phyloP scores from a whole-genome alignment of 345 rosid genomes.

The Populus nigra region DNA sequence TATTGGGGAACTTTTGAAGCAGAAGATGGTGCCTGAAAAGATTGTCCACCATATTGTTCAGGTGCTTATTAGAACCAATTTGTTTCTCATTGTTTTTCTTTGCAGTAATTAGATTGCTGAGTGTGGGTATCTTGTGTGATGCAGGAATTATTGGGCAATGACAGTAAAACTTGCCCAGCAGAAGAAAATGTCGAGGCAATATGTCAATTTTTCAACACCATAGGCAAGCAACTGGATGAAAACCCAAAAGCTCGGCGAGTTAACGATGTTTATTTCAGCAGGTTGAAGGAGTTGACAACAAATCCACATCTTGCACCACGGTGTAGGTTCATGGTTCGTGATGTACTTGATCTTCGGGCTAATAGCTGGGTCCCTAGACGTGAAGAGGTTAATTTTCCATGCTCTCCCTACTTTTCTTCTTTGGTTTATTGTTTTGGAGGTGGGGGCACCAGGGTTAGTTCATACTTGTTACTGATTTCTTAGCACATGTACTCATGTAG shows the following conservation, averaged over 20 bases:
- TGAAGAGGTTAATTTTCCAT: conserved; percentile 58
- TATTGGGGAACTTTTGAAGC: conserved; percentile 87
- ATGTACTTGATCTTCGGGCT: conserved; percentile 70
- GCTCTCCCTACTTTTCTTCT: not conserved
- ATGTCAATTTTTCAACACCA: conserved; percentile 75
- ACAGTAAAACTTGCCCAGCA: conserved; percentile 52
- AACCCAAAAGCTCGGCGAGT: conserved; percentile 52
- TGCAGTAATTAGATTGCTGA: not conserved
- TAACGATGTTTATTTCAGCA: conserved; percentile 55
- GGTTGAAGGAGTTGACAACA: conserved; percentile 57
- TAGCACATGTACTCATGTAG: not conserved
- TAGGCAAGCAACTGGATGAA: conserved; percentile 85
- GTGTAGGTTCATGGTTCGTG: conserved; percentile 68
- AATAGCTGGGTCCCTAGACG: conserved; percentile 85
- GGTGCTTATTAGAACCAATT: conserved; percentile 28
- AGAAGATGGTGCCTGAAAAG: conserved; percentile 83
- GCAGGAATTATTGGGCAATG: conserved; percentile 77
- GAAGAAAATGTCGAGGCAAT: conserved; percentile 89
- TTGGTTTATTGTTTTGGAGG: not conserved
- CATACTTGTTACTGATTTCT: not conserved
- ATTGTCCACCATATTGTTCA: conserved; percentile 83
- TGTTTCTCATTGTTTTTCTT: not conserved
- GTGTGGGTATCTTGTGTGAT: conserved; percentile 2
- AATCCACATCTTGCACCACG: conserved; percentile 61
- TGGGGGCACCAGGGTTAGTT: not conserved